phyloP scores from a whole-genome alignment of 2,329 filamentous ascomycete species.

The Penicillium sp. region DNA sequence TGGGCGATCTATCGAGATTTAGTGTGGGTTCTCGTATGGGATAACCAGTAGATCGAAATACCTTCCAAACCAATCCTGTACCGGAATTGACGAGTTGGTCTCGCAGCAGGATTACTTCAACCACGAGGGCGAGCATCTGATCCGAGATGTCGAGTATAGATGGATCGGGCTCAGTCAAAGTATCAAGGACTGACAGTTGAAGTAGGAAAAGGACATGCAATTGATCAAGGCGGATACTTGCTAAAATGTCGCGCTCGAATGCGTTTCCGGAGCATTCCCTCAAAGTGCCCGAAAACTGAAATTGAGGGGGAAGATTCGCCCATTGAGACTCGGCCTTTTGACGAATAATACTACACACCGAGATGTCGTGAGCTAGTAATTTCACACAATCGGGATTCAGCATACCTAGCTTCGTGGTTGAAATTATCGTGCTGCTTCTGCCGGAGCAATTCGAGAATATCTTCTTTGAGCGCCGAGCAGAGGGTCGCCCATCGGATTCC shows the following conservation, averaged over 20 bases:
- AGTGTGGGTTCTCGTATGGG: not conserved
- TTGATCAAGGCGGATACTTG: constrained; percentile 25
- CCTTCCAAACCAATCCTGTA: constrained; percentile 29
- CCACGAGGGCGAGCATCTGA: constrained; percentile 27
- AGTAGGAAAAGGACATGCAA: constrained; percentile 28
- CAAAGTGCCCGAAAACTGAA: constrained; percentile 20
- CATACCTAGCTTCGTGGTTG: constrained; percentile 16
- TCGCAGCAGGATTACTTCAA: constrained; percentile 26
- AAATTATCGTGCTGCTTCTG: constrained; percentile 22
- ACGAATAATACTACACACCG: constrained; percentile 16
- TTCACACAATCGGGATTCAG: not conserved
- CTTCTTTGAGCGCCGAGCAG: constrained; percentile 29
- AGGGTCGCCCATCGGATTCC: constrained; percentile 28
- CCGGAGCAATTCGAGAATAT: constrained; percentile 25
- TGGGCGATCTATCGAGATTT: constrained; percentile 21
- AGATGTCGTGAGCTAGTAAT: constrained; percentile 10
- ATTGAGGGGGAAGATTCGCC: constrained; percentile 21
- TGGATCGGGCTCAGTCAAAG: constrained; percentile 23
- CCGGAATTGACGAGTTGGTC: constrained; percentile 29
- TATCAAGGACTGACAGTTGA: constrained; percentile 21
- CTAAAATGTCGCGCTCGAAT: constrained; percentile 29
- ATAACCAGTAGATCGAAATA: constrained; percentile 1
- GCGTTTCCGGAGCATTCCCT: constrained; percentile 20
- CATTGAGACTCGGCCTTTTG: constrained; percentile 23
- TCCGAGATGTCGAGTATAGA: constrained; percentile 26